These are phyloP conservation scores for Ettlia oleoabundans DNA, from an alignment of 139 green algal genomes.

Conservation along the genomic window DNA sequence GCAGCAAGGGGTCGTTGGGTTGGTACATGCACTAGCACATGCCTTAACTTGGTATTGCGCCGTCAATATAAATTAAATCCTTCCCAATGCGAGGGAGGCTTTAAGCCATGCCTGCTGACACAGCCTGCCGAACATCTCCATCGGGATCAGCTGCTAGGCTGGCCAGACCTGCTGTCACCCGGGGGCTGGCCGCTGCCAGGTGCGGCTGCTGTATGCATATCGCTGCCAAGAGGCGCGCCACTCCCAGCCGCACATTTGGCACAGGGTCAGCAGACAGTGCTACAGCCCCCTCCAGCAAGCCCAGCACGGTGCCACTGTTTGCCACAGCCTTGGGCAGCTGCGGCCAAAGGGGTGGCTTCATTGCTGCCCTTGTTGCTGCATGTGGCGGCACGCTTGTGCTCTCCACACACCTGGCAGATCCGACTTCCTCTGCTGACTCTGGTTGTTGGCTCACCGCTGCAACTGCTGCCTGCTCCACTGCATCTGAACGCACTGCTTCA, in stretches of 20 bases:
- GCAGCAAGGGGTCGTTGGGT: too few species aligned
- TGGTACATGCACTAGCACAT: too few species aligned
- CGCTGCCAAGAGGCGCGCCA: constrained; percentile 34
- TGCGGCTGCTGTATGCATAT: constrained; percentile 3
- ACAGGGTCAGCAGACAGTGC: constrained; percentile 45
- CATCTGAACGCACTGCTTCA: too few species aligned
- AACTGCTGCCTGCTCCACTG: too few species aligned
- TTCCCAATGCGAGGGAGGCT: too few species aligned
- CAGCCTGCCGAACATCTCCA: background rate
- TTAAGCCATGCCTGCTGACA: too few species aligned
- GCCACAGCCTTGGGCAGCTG: background rate
- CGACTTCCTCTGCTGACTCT: constrained; percentile 1
- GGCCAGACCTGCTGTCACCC: background rate
- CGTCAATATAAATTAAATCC: too few species aligned
- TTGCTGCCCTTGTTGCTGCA: too few species aligned
- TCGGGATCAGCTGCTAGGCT: constrained; percentile 13
- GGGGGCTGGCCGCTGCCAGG: background rate
- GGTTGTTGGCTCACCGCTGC: too few species aligned
- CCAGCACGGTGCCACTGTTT: constrained; percentile 2
- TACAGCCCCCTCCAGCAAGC: constrained; percentile 41
- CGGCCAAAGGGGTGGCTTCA: constrained; percentile 27
- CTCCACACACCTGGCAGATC: too few species aligned
- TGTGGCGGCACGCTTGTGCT: too few species aligned
- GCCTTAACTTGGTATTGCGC: too few species aligned
- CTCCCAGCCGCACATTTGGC: constrained; percentile 50